These are phyloP conservation scores for Trapa incisa DNA, from an alignment of 345 rosid species.

Conservation along the genomic window DNA sequence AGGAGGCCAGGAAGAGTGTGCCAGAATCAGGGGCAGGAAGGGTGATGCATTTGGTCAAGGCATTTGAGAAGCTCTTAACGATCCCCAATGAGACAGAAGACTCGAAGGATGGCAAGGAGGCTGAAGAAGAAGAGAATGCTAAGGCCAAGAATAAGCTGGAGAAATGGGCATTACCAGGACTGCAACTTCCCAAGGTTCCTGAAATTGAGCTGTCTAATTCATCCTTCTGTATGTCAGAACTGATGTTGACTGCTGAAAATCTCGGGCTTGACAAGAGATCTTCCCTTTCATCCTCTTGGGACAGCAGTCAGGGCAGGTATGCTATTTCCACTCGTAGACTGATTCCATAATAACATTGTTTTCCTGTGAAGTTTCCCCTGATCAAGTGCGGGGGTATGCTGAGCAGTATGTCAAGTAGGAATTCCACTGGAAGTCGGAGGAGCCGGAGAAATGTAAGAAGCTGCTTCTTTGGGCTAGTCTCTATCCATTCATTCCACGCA, in stretches of 20 bases:
- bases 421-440: slow-evolving; percentile 55
- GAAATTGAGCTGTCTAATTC: slow-evolving; percentile 22
- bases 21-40: slow-evolving; percentile 42
- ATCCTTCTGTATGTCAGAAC: slow-evolving; percentile 39
- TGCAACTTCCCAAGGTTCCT: slow-evolving; percentile 30
- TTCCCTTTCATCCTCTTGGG: slow-evolving; percentile 62
- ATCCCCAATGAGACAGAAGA: slow-evolving; percentile 27
- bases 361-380: neutral
- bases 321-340: slow-evolving; percentile 2
- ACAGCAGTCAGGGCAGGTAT: slow-evolving; percentile 49
- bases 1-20: slow-evolving; percentile 47
- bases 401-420: slow-evolving; percentile 38
- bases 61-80: slow-evolving; percentile 54
- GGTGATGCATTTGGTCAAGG: slow-evolving; percentile 72
- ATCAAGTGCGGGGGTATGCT: neutral
- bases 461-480: neutral
- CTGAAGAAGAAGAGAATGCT: slow-evolving; percentile 17
- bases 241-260: slow-evolving; percentile 52
- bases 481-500: neutral
- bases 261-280: slow-evolving; percentile 46
- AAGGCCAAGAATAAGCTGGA: slow-evolving; percentile 29
- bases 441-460: slow-evolving; percentile 64
- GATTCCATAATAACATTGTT: neutral
- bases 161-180: slow-evolving; percentile 76
- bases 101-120: slow-evolving; percentile 11